These are phyloP conservation scores for Henckelia pumila DNA, from an alignment of 257 asterid genomes.

Conservation along the genomic window DNA sequence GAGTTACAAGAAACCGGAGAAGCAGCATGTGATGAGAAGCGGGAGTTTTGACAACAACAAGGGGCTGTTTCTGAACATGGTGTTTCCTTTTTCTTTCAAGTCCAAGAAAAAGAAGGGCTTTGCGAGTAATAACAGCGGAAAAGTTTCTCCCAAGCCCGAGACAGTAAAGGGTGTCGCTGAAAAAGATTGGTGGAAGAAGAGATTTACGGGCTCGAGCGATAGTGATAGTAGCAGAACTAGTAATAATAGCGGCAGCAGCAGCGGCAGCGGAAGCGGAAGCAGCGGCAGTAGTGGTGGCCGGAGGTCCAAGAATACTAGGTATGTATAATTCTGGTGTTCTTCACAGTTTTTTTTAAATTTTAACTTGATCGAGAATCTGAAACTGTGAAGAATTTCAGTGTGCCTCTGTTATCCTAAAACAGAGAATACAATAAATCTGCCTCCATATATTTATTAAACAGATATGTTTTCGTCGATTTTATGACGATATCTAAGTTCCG, in stretches of 20 bases:
- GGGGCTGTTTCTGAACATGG: slow-evolving; percentile 63
- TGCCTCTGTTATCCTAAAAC: no score
- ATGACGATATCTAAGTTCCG: not conserved
- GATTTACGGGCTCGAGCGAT: slow-evolving; percentile 48
- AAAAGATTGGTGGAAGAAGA: slow-evolving; percentile 83
- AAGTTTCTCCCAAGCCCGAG: slow-evolving; percentile 52
- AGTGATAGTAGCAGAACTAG: slow-evolving; percentile 47
- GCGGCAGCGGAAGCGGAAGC: slow-evolving; percentile 31
- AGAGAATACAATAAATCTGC: not conserved
- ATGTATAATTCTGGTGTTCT: not conserved
- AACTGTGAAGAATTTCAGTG: not conserved
- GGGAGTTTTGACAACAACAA: slow-evolving; percentile 44
- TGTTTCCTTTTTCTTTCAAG: slow-evolving; percentile 47
- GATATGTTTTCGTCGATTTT: not conserved
- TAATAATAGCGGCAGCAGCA: slow-evolving; percentile 28
- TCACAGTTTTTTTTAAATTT: no score
- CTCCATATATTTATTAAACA: not conserved
- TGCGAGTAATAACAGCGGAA: slow-evolving; percentile 29
- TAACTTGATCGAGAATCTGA: no score
- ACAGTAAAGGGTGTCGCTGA: slow-evolving; percentile 36
- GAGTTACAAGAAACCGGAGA: slow-evolving; percentile 34
- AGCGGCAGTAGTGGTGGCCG: slow-evolving; percentile 29
- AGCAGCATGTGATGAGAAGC: slow-evolving; percentile 31
- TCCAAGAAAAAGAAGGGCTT: slow-evolving; percentile 39
- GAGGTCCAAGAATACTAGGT: slow-evolving; percentile 25